These are phyloP conservation scores for Stagonosporopsis tanaceti DNA, from an alignment of 2,329 filamentous ascomycete species.

Conservation along the genomic window DNA sequence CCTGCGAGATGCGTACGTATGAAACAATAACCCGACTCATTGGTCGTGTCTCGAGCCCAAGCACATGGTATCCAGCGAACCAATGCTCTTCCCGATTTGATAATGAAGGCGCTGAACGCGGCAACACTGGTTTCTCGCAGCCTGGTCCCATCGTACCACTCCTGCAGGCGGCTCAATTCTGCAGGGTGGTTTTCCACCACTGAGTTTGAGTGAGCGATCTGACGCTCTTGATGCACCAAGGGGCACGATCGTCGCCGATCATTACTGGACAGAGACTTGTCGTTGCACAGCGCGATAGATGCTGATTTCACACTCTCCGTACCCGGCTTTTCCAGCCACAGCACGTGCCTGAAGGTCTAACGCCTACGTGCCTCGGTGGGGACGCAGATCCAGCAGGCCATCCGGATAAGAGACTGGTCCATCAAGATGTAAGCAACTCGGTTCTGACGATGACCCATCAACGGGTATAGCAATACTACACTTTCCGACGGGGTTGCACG, in stretches of 20 bases:
- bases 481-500: slow-evolving; percentile 20
- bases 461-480: slow-evolving; percentile 2
- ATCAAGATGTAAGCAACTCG: not conserved
- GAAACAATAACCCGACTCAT: slow-evolving; percentile 20
- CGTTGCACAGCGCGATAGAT: slow-evolving; percentile 27
- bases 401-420: slow-evolving; percentile 3
- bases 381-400: slow-evolving; percentile 10
- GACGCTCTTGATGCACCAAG: slow-evolving; percentile 28
- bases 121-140: slow-evolving; percentile 27
- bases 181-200: slow-evolving; percentile 43
- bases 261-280: slow-evolving; percentile 36
- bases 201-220: slow-evolving; percentile 26
- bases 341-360: slow-evolving; percentile 29
- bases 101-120: slow-evolving; percentile 37
- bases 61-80: slow-evolving; percentile 20
- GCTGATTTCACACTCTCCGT: slow-evolving; percentile 27
- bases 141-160: slow-evolving; percentile 37
- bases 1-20: slow-evolving; percentile 17
- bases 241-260: slow-evolving; percentile 36
- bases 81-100: slow-evolving; percentile 12
- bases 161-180: slow-evolving; percentile 35
- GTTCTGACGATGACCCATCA: not conserved
- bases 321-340: slow-evolving; percentile 27
- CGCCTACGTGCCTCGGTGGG: slow-evolving; percentile 22
- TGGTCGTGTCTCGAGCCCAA: slow-evolving; percentile 17